Evolutionary conservation across 805 yeast genomes (phyloP).

Genomic region (Candida alai): DNA sequence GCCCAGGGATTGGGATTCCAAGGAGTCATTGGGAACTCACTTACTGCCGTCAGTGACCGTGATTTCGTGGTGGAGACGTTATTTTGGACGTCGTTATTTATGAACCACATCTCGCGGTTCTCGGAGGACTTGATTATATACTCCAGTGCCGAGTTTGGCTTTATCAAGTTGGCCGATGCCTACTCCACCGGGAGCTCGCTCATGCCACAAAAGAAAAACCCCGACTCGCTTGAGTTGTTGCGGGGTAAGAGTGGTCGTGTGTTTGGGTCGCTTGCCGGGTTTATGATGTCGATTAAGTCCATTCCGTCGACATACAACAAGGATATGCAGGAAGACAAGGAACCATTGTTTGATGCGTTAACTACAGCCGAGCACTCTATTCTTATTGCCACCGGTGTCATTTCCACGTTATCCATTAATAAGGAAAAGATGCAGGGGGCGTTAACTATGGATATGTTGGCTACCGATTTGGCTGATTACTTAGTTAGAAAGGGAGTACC

Average conservation of each 20-base stretch:
- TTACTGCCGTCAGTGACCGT: conserved; percentile 96
- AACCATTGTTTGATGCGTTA: conserved; percentile 91
- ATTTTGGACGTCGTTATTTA: conserved; percentile 92
- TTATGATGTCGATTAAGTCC: conserved; percentile 94
- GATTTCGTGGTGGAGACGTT: conserved; percentile 94
- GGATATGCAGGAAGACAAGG: conserved; percentile 99
- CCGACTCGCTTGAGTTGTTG: conserved; percentile 90
- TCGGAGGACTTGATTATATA: conserved; percentile 93
- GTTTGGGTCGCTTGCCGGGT: conserved; percentile 91
- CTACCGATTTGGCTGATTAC: conserved; percentile 97
- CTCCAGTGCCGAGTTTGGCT: conserved; percentile 97
- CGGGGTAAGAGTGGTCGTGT: conserved; percentile 98
- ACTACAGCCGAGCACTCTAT: conserved; percentile 91
- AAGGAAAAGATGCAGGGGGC: conserved; percentile 78
- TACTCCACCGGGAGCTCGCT: conserved; percentile 97
- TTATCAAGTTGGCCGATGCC: conserved; percentile 90
- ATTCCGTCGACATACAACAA: conserved; percentile 97
- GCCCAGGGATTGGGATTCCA: conserved; percentile 77
- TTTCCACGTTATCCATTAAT: conserved; percentile 77
- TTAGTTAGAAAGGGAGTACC: conserved; percentile 98
- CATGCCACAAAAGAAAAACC: conserved; percentile 99
- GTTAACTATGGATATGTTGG: conserved; percentile 97
- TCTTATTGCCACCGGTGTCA: conserved; percentile 92
- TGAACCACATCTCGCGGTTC: conserved; percentile 93
- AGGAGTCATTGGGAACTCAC: conserved; percentile 89